These are phyloP conservation scores for Globisporangium heterothallicum DNA, from an alignment of 352 stramenopile species.

Conservation along the genomic window DNA sequence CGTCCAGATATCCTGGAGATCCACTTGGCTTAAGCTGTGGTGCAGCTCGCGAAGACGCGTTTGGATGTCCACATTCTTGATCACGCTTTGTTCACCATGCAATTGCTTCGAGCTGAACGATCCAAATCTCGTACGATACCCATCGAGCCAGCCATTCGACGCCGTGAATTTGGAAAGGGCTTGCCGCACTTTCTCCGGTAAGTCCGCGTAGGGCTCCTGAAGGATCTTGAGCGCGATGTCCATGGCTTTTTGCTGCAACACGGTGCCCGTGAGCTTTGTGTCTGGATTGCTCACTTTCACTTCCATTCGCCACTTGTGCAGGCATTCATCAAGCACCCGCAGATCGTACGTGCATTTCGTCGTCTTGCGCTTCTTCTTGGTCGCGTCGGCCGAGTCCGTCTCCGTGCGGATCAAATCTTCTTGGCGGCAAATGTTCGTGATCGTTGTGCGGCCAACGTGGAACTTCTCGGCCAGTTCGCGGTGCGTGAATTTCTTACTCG, in stretches of 20 bases:
- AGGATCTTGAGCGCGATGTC: conserved; percentile 74
- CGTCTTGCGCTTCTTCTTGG: conserved; percentile 85
- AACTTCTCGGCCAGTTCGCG: conserved; percentile 81
- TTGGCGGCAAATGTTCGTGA: conserved; percentile 85
- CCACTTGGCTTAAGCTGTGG: conserved; percentile 50
- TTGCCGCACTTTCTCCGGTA: conserved; percentile 72
- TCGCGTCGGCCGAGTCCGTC: conserved; percentile 79
- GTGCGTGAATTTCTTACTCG: conserved; percentile 84
- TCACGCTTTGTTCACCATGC: conserved; percentile 47
- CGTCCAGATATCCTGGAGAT: conserved; percentile 78
- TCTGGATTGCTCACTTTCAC: conserved; percentile 74
- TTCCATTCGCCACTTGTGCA: conserved; percentile 88
- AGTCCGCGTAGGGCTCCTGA: conserved; percentile 56
- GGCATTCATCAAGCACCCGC: conserved; percentile 71
- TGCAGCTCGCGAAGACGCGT: conserved; percentile 80
- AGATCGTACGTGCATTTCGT: conserved; percentile 83
- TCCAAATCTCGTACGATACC: conserved; percentile 79
- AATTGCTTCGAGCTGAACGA: conserved; percentile 78
- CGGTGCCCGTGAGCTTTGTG: conserved; percentile 71
- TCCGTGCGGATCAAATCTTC: conserved; percentile 77
- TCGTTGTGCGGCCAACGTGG: conserved; percentile 70
- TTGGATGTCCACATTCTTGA: conserved; percentile 83
- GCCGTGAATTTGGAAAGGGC: conserved; percentile 70
- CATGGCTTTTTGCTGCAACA: conserved; percentile 82
- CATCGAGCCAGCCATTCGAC: conserved; percentile 82